Evolutionary conservation across 2,329 filamentous ascomycete species (phyloP), one percentile per base, ranked within the genome.

Genomic region (Diplodia mutila): DNA sequence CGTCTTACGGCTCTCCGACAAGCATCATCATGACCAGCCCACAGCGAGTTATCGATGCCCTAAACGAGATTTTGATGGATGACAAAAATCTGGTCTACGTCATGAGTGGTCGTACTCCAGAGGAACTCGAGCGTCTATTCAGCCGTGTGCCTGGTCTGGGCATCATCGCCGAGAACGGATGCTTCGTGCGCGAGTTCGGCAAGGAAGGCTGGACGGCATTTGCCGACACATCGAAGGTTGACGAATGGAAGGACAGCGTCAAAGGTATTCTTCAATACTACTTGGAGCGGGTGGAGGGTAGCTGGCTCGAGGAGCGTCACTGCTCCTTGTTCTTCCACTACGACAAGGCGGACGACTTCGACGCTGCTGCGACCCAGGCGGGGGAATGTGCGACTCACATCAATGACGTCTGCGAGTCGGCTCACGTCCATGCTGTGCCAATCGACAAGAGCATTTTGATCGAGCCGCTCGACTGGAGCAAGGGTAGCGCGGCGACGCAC

Each of bases 241-340:
- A 85, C 29, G 84, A 85, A 4, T 98, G 94, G 94, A 97, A 97
- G 79, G 84, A 89, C 52, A 91, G 91, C 0, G 92, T 97, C 67
- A 89, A 87, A 75, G 86, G 88, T 32, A 97, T 97, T 72, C 86
- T 98, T 72, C 87, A 89, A 42, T 98, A 97, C 80, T 97, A 96
- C 80, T 86, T 92, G 27, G 93, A 97, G 75, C 91, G 94, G 63
- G 93, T 94, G 0, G 94, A 95, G 14, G 93, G 93, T 32, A 92
- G 92, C 65, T 91, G 90, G 80, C 88, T 98, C 55, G 93, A 97
- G 79, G 91, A 96, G 75, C 90, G 93, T n/a, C 91, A 94, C 72
- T 97, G 93, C 82, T 95, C 92, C 48, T 84, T 97, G 27, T 88
- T 97, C 68, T 97, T 97, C 83, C 92, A 97, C 79, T 96, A 95